A percentile compares a stretch with the other conserved stretches of the same genome.
phyloP scores from a whole-genome alignment of 257 asterid genomes.

The Nemophila menziesii region DNA sequence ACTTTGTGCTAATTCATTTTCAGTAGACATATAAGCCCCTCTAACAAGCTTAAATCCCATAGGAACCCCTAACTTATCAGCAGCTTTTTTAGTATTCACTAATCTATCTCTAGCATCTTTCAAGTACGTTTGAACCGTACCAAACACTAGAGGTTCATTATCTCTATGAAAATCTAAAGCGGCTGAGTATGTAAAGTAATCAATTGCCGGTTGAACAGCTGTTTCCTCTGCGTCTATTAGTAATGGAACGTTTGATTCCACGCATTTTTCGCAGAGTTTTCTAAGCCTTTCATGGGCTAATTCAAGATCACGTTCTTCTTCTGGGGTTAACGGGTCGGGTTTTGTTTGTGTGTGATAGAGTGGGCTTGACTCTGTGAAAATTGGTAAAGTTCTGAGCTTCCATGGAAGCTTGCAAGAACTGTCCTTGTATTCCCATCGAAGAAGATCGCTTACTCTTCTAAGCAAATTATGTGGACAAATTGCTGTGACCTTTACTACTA shows the following conservation, averaged over 20 bases:
- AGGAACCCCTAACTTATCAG: conserved; percentile 40
- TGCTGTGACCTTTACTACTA: conserved; percentile 76
- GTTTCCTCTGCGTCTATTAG: conserved; percentile 86
- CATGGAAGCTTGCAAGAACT: conserved; percentile 55
- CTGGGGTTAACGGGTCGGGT: conserved; percentile 39
- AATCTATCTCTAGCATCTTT: conserved; percentile 52
- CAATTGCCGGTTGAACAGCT: conserved; percentile 62
- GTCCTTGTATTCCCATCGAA: conserved; percentile 60
- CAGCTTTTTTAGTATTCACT: conserved; percentile 36
- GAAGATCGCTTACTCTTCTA: conserved; percentile 59
- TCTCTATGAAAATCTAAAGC: conserved; percentile 25
- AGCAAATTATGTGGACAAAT: conserved; percentile 50
- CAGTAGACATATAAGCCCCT: conserved; percentile 15
- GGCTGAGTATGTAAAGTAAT: conserved; percentile 58
- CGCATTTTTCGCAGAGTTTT: conserved; percentile 33
- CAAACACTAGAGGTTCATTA: conserved; percentile 44
- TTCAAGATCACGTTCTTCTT: conserved; percentile 48
- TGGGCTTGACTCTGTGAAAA: conserved; percentile 62
- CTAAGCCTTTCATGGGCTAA: conserved; percentile 31
- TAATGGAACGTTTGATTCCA: conserved; percentile 32
- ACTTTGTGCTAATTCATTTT: conserved; percentile 26
- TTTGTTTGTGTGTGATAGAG: conserved; percentile 44
- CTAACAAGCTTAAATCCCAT: conserved; percentile 66
- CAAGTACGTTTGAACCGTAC: conserved; percentile 67
- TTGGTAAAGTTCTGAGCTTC: conserved; percentile 46